Evolutionary conservation across 2,329 filamentous ascomycete species (phyloP).

Genomic region (Trichoderma polysporum): DNA sequence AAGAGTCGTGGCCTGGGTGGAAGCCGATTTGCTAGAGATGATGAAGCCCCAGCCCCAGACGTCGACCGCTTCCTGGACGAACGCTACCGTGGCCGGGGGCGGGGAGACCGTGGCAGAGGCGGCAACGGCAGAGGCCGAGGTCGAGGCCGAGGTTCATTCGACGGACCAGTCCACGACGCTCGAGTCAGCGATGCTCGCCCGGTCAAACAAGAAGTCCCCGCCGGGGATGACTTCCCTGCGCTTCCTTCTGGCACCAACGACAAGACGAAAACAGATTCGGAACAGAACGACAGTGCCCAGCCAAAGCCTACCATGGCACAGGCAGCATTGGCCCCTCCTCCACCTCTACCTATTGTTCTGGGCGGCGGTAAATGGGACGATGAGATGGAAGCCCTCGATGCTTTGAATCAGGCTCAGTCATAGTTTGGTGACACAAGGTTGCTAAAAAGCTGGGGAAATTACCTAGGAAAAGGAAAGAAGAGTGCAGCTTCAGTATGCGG

Average conservation of each 20-base stretch:
- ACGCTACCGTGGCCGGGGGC: constrained; percentile 33
- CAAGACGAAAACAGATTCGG: constrained; percentile 27
- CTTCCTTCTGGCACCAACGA: constrained; percentile 30
- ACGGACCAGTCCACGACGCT: constrained; percentile 27
- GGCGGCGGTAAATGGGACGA: constrained; percentile 54
- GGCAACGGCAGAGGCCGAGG: constrained; percentile 36
- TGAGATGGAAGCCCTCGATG: constrained; percentile 55
- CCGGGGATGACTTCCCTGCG: constrained; percentile 38
- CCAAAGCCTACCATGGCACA: constrained; percentile 35
- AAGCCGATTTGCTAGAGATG: constrained; percentile 44
- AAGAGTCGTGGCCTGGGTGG: constrained; percentile 37
- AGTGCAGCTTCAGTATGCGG: neutral
- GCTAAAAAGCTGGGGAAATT: neutral
- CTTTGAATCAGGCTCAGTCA: constrained; percentile 25
- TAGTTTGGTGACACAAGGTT: neutral
- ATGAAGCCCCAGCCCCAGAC: constrained; percentile 35
- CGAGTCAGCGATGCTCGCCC: constrained; percentile 25
- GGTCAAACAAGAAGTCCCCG: constrained; percentile 30
- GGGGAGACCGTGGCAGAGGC: constrained; percentile 34
- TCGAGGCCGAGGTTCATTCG: constrained; percentile 33
- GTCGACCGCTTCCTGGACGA: constrained; percentile 41
- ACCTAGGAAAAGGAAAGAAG: neutral
- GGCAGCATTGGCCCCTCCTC: constrained; percentile 26
- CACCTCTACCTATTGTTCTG: constrained; percentile 31
- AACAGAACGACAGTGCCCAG: constrained; percentile 19